These are phyloP conservation scores for Cichorium intybus DNA, from an alignment of 140 eudicot species.

Conservation along the genomic window DNA sequence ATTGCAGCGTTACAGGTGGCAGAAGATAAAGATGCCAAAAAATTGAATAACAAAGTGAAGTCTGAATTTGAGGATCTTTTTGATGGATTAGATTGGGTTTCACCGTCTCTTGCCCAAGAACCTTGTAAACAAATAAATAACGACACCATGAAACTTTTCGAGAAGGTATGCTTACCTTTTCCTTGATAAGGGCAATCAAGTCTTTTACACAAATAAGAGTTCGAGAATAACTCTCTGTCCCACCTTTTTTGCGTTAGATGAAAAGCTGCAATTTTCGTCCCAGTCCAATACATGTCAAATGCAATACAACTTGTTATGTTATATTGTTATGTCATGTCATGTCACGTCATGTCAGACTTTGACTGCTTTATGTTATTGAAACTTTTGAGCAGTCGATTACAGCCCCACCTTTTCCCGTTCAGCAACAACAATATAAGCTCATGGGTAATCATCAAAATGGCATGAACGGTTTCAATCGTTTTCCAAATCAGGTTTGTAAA, in stretches of 20 bases:
- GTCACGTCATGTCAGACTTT: background rate
- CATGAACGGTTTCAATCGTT: slow-evolving; percentile 20
- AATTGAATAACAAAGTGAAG: slow-evolving; percentile 26
- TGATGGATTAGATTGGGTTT: slow-evolving; percentile 48
- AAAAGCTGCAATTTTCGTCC: background rate
- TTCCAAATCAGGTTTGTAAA: slow-evolving; percentile 27
- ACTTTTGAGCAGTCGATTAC: slow-evolving; percentile 35
- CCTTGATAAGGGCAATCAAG: background rate
- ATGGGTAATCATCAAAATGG: slow-evolving; percentile 28
- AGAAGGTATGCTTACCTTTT: slow-evolving; percentile 28
- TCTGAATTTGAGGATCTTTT: slow-evolving; percentile 52
- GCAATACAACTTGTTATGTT: background rate
- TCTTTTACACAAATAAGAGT: background rate
- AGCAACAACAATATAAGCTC: slow-evolving; percentile 33
- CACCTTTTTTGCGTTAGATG: background rate
- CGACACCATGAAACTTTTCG: slow-evolving; percentile 30
- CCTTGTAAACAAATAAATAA: slow-evolving; percentile 32
- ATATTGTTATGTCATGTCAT: too few relatives aligned
- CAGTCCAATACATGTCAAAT: background rate
- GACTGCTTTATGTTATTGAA: background rate
- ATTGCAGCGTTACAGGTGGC: slow-evolving; percentile 37
- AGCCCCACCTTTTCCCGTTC: slow-evolving; percentile 26
- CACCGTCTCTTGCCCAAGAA: slow-evolving; percentile 29
- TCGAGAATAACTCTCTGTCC: background rate
- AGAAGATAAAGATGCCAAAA: slow-evolving; percentile 23